Conservation (phyloP, 164 flowering plant species). For the Euptelea pleiosperma region DNA sequence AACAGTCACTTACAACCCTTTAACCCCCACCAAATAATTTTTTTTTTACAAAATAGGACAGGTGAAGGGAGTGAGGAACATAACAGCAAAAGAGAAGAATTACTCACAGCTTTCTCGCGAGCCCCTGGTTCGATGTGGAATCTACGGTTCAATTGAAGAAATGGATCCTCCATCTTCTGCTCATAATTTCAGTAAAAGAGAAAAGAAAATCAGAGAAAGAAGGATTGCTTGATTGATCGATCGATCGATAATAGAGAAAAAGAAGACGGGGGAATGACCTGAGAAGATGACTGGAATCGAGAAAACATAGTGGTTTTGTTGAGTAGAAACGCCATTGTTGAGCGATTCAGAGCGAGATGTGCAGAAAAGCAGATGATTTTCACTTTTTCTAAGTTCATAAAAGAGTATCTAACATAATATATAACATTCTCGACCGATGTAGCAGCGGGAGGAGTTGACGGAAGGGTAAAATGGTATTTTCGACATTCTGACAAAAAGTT, state of each 20-base stretch:
- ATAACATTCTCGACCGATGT: too few relatives aligned
- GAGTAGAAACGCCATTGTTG: slow-evolving; percentile 50
- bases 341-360: too few relatives aligned
- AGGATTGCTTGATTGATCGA: not conserved
- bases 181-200: not conserved
- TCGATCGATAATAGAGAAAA: not conserved
- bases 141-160: slow-evolving; percentile 37
- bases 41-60: too few relatives aligned
- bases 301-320: slow-evolving; percentile 30
- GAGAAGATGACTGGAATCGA: slow-evolving; percentile 41
- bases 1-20: too few relatives aligned
- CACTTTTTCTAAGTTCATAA: too few relatives aligned
- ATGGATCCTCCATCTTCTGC: slow-evolving; percentile 30
- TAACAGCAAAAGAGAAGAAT: not conserved
- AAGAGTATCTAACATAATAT: too few relatives aligned
- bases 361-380: too few relatives aligned
- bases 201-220: not conserved
- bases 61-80: too few relatives aligned
- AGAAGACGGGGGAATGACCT: slow-evolving; percentile 24
- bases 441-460: too few relatives aligned
- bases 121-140: slow-evolving; percentile 55
- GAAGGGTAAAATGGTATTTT: too few relatives aligned
- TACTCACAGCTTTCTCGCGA: slow-evolving; percentile 76
- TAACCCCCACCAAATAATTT: too few relatives aligned
- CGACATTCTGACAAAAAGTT: too few relatives aligned